Conservation (phyloP, 2,329 filamentous ascomycete genomes). For the Curvularia verruculosa region DNA sequence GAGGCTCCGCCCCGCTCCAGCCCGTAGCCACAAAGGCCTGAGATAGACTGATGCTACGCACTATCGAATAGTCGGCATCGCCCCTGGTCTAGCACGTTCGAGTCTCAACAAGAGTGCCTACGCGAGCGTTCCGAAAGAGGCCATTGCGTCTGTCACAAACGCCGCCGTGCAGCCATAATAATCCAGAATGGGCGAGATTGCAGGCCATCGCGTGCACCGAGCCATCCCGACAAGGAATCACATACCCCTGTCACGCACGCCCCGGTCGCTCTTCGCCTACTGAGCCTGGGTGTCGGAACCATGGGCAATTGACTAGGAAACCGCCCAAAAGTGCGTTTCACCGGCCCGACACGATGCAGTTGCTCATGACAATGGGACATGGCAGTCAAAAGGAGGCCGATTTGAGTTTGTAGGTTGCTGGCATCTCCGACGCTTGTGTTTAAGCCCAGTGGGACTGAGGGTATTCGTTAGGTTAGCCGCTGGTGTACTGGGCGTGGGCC, state of each 20-base stretch:
- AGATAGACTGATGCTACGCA: slow-evolving; percentile 19
- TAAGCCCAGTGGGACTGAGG: slow-evolving; percentile 6
- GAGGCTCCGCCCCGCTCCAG: slow-evolving; percentile 8
- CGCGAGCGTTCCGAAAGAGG: slow-evolving; percentile 11
- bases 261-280: slow-evolving; percentile 15
- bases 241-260: slow-evolving; percentile 5
- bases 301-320: slow-evolving; percentile 4
- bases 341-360: slow-evolving; percentile 3
- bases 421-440: slow-evolving; percentile 7
- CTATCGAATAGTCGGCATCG: slow-evolving; percentile 16
- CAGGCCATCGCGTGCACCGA: slow-evolving; percentile 10
- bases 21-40: slow-evolving; percentile 10
- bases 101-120: slow-evolving; percentile 16
- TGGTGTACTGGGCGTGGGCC: slow-evolving; percentile 12
- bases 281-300: slow-evolving; percentile 10
- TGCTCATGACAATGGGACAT: slow-evolving; percentile 6
- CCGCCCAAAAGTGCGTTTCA: slow-evolving; percentile 8
- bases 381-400: slow-evolving; percentile 1
- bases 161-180: slow-evolving; percentile 9
- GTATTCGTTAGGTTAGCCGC: slow-evolving; percentile 9
- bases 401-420: slow-evolving; percentile 5
- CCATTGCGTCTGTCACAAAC: slow-evolving; percentile 16
- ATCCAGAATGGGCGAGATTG: slow-evolving; percentile 11
- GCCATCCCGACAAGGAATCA: slow-evolving; percentile 11
- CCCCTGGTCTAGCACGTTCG: slow-evolving; percentile 17